Percentiles rank a stretch among this genome's conserved stretches.
These are phyloP conservation scores for Paracorniculantispora psalliotae DNA, from an alignment of 2,329 filamentous ascomycete species.

Conservation along the genomic window DNA sequence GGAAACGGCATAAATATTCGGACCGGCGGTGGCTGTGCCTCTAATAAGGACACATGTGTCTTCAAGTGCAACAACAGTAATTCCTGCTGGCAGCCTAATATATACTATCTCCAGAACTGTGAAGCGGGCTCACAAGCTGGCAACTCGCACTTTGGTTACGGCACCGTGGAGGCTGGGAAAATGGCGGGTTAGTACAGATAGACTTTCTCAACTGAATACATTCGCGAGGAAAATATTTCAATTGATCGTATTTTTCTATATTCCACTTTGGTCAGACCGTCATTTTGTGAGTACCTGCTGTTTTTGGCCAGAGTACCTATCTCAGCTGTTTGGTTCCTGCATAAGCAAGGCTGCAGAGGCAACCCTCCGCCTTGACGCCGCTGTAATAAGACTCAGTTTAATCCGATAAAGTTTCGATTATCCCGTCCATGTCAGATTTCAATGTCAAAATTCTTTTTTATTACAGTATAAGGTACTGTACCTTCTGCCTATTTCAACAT, in stretches of 20 bases:
- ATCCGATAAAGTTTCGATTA: neutral
- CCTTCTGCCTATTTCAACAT: too few relatives aligned
- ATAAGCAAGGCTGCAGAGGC: neutral
- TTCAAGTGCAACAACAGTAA: conserved; percentile 34
- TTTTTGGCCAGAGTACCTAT: too few relatives aligned
- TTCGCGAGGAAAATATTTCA: too few relatives aligned
- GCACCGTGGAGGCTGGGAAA: conserved; percentile 24
- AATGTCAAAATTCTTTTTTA: too few relatives aligned
- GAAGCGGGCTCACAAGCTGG: conserved; percentile 19
- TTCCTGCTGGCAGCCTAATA: conserved; percentile 27
- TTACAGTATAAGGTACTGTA: too few relatives aligned
- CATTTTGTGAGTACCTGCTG: too few relatives aligned
- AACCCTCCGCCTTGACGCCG: neutral
- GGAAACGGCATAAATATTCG: conserved; percentile 31
- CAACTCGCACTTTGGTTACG: conserved; percentile 19
- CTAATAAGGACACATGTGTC: conserved; percentile 36
- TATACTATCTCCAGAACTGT: conserved; percentile 36
- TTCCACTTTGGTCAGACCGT: too few relatives aligned
- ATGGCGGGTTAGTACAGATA: conserved; percentile 17
- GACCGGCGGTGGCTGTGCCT: conserved; percentile 33
- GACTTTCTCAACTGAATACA: too few relatives aligned
- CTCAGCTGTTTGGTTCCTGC: neutral
- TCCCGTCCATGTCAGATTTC: neutral
- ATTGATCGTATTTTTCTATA: too few relatives aligned
- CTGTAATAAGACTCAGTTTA: neutral